These are phyloP conservation scores for Cercospora beticola DNA, from an alignment of 2,329 filamentous ascomycete species.

Conservation along the genomic window DNA sequence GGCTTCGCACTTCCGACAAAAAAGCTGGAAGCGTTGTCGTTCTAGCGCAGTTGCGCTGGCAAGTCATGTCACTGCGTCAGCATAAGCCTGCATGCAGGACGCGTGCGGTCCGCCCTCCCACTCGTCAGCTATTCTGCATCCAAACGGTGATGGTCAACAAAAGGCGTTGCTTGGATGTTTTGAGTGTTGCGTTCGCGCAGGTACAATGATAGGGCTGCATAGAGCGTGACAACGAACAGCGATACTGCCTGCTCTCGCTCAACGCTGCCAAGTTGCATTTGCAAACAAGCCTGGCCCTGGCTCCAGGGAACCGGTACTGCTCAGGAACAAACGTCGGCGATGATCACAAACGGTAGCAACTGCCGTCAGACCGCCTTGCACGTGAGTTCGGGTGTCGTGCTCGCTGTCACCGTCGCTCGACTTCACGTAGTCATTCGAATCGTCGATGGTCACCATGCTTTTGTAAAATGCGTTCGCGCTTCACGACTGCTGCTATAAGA, in stretches of 20 bases:
- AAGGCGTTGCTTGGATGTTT: slow-evolving; percentile 11
- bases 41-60: neutral
- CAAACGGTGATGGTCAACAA: neutral
- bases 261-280: neutral
- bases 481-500: slow-evolving; percentile 8
- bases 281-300: neutral
- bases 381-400: neutral
- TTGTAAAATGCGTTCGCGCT: slow-evolving; percentile 4
- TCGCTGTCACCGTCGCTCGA: neutral
- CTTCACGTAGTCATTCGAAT: slow-evolving; percentile 5
- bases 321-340: slow-evolving; percentile 8
- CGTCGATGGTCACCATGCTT: slow-evolving; percentile 1
- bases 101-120: slow-evolving; percentile 4
- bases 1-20: slow-evolving; percentile 4
- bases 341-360: neutral
- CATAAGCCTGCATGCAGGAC: neutral
- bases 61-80: slow-evolving; percentile 8
- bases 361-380: neutral
- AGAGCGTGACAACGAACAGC: slow-evolving; percentile 8
- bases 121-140: neutral
- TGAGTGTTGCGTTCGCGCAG: slow-evolving; percentile 17
- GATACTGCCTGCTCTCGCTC: slow-evolving; percentile 9
- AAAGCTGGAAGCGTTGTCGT: neutral
- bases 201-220: slow-evolving; percentile 17
- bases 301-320: slow-evolving; percentile 3